These are phyloP conservation scores for Boletus sp. DNA, from an alignment of 768 basidiomycete species.

Conservation along the genomic window DNA sequence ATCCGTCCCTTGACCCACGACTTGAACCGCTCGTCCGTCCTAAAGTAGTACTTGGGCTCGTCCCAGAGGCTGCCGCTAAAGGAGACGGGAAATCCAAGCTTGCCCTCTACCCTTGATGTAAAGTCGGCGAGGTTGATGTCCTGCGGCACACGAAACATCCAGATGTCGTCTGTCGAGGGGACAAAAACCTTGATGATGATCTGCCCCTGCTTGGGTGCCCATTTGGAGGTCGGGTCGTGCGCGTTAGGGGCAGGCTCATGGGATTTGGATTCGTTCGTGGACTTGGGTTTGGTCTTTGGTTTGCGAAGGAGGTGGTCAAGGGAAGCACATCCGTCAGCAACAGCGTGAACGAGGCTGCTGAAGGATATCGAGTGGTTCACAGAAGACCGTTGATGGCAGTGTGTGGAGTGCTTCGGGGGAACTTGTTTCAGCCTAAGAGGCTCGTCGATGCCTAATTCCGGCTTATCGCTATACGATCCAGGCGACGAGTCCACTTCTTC, in stretches of 20 bases:
- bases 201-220: constrained; percentile 34
- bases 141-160: constrained; percentile 37
- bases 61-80: constrained; percentile 35
- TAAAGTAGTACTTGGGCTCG: constrained; percentile 29
- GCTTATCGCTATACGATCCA: background rate
- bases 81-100: constrained; percentile 37
- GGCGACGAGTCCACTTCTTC: constrained; percentile 4
- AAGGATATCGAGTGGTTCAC: constrained; percentile 17
- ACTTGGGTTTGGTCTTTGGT: constrained; percentile 4
- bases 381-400: constrained; percentile 11
- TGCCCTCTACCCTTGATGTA: constrained; percentile 30
- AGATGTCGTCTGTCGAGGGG: constrained; percentile 39
- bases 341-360: constrained; percentile 11
- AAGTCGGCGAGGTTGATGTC: constrained; percentile 31
- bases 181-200: constrained; percentile 42
- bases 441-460: background rate
- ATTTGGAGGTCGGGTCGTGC: constrained; percentile 14
- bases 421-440: background rate
- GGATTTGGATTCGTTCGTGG: background rate
- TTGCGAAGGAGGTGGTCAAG: constrained; percentile 19
- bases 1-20: constrained; percentile 35
- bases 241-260: background rate
- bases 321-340: constrained; percentile 14
- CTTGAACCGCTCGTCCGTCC: constrained; percentile 33
- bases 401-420: background rate